Conservation (phyloP, 768 basidiomycete species). For the Rhodotorula toruloides region DNA sequence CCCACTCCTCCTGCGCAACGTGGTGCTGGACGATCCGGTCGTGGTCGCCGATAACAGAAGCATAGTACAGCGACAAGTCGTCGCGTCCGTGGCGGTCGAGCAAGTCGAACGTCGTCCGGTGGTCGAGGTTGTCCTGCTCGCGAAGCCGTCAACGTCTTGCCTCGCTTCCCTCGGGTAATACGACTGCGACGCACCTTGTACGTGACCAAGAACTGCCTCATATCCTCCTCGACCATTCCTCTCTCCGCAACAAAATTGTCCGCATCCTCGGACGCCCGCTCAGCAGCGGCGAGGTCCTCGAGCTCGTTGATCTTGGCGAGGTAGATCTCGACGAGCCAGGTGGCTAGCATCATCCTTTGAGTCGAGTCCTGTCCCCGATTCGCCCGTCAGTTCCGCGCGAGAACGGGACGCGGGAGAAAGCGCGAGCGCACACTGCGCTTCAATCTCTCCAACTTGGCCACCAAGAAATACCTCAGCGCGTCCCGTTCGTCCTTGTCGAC, state of each 20-base stretch:
- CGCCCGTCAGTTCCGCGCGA: too few species aligned
- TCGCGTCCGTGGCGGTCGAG: conserved; percentile 88
- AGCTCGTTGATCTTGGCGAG: conserved; percentile 93
- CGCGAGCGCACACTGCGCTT: conserved; percentile 63
- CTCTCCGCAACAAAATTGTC: conserved; percentile 78
- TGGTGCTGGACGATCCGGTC: conserved; percentile 84
- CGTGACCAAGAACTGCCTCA: conserved; percentile 84
- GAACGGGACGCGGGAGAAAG: not conserved
- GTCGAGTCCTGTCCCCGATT: conserved; percentile 90
- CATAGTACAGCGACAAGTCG: conserved; percentile 87
- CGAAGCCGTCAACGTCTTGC: not conserved
- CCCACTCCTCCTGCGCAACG: conserved; percentile 59
- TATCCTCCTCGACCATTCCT: conserved; percentile 80
- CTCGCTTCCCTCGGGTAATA: not conserved
- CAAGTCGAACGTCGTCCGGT: conserved; percentile 79
- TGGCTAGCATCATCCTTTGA: conserved; percentile 94
- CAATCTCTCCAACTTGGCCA: conserved; percentile 77
- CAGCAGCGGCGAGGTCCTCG: conserved; percentile 87
- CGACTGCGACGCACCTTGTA: conserved; percentile 63
- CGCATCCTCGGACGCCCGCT: conserved; percentile 57
- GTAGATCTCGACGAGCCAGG: conserved; percentile 97
- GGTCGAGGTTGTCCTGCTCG: conserved; percentile 70
- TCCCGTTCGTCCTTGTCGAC: conserved; percentile 85
- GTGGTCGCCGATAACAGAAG: conserved; percentile 71
- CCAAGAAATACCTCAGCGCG: conserved; percentile 80